phyloP scores from a whole-genome alignment of 805 yeast genomes.

The Candida xyloterini region DNA sequence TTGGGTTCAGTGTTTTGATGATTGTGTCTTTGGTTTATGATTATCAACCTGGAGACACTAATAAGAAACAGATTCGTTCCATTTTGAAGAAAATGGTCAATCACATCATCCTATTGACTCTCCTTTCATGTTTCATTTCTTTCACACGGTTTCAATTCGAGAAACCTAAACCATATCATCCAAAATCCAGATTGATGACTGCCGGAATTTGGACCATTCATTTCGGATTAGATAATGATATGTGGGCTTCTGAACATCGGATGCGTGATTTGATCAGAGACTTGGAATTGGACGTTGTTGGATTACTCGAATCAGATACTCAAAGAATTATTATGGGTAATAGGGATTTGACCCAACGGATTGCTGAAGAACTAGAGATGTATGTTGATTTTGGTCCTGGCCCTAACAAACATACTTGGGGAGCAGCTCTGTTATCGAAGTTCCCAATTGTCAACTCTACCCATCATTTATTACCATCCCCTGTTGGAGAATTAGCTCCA shows the following conservation, averaged over 20 bases:
- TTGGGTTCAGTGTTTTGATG: constrained; percentile 51
- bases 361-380: constrained; percentile 92
- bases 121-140: constrained; percentile 50
- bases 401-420: constrained; percentile 98
- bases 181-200: constrained; percentile 70
- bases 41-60: constrained; percentile 12
- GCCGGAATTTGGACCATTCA: constrained; percentile 99
- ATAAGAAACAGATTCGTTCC: constrained; percentile 7
- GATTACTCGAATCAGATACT: constrained; percentile 88
- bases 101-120: constrained; percentile 34
- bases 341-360: constrained; percentile 85
- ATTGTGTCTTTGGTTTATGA: constrained; percentile 47
- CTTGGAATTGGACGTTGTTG: constrained; percentile 87
- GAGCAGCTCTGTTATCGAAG: constrained; percentile 85
- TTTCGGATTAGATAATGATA: constrained; percentile 93
- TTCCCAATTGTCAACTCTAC: constrained; percentile 90
- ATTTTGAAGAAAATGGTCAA: constrained; percentile 23
- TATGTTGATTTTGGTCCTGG: constrained; percentile 98
- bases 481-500: constrained; percentile 97
- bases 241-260: constrained; percentile 95
- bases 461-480: constrained; percentile 91
- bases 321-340: constrained; percentile 94
- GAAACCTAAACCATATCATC: constrained; percentile 66
- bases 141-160: constrained; percentile 54
- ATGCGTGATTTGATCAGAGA: constrained; percentile 82